Evolutionary conservation across 2,329 filamentous ascomycete species (phyloP).

Genomic region (Cytospora chrysosperma): DNA sequence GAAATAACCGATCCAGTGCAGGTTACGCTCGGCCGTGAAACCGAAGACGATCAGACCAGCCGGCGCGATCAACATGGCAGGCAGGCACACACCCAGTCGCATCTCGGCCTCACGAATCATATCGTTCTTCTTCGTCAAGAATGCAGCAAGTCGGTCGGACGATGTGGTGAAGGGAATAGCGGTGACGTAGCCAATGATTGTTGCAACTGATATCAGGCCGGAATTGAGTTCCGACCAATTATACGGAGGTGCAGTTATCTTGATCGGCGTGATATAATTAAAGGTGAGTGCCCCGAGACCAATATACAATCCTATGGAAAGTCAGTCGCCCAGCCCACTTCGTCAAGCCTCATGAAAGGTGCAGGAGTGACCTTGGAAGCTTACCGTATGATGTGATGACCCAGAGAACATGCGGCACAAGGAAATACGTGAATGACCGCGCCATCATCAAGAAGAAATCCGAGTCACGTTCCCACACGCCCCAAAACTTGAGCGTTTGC

Average conservation of each 20-base stretch:
- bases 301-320: constrained; percentile 41
- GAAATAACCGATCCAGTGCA: constrained; percentile 49
- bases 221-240: constrained; percentile 45
- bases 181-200: constrained; percentile 36
- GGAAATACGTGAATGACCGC: constrained; percentile 47
- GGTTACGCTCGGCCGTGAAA: constrained; percentile 37
- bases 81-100: constrained; percentile 41
- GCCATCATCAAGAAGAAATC: constrained; percentile 46
- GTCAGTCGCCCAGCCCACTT: not conserved
- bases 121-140: constrained; percentile 42
- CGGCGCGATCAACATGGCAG: constrained; percentile 40
- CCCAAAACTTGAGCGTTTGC: constrained; percentile 44
- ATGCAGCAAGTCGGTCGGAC: constrained; percentile 44
- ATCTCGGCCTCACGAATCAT: constrained; percentile 51
- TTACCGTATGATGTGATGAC: constrained; percentile 44
- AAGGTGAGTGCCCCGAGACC: constrained; percentile 49
- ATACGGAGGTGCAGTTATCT: constrained; percentile 45
- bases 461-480: constrained; percentile 41
- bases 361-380: constrained; percentile 27
- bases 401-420: constrained; percentile 50
- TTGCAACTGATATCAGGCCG: constrained; percentile 45
- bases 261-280: constrained; percentile 50
- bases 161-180: constrained; percentile 46
- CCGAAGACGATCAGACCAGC: constrained; percentile 45
- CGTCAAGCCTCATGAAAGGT: not conserved